phyloP scores from a whole-genome alignment of 768 basidiomycete genomes.

The Hypsizygus marmoreus region DNA sequence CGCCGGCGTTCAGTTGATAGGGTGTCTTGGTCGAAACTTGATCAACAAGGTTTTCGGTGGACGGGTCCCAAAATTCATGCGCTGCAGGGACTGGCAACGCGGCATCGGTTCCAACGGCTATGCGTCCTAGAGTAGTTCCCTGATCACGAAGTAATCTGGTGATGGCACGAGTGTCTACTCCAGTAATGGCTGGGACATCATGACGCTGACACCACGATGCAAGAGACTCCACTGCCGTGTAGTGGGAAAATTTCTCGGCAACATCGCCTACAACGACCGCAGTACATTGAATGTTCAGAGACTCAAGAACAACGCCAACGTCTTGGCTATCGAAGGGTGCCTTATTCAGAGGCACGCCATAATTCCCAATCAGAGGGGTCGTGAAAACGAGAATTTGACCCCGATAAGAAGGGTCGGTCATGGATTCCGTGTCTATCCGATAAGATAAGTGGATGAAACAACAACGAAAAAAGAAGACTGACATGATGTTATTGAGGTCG shows the following conservation, averaged over 20 bases:
- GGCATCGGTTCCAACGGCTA: slow-evolving; percentile 80
- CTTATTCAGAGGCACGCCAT: slow-evolving; percentile 88
- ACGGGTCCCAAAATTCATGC: slow-evolving; percentile 92
- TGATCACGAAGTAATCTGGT: slow-evolving; percentile 93
- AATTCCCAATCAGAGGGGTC: slow-evolving; percentile 97
- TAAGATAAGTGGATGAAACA: slow-evolving; percentile 4
- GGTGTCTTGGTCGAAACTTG: slow-evolving; percentile 86
- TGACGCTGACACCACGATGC: slow-evolving; percentile 92
- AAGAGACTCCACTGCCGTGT: slow-evolving; percentile 90
- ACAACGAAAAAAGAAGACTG: slow-evolving; percentile 28
- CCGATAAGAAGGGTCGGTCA: slow-evolving; percentile 99
- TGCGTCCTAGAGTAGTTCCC: slow-evolving; percentile 91
- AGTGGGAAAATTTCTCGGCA: slow-evolving; percentile 93
- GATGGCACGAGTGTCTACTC: slow-evolving; percentile 97
- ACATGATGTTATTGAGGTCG: slow-evolving; percentile 98
- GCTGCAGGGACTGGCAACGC: slow-evolving; percentile 56
- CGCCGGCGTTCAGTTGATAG: slow-evolving; percentile 83
- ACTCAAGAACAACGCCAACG: slow-evolving; percentile 89
- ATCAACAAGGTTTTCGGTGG: slow-evolving; percentile 88
- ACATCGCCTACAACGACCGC: slow-evolving; percentile 94
- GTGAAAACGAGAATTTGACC: slow-evolving; percentile 99
- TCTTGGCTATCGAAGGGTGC: slow-evolving; percentile 72
- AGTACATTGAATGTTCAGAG: slow-evolving; percentile 84
- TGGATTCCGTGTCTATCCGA: slow-evolving; percentile 91
- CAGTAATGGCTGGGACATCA: slow-evolving; percentile 90